Evolutionary conservation across 768 basidiomycete species (phyloP).

Genomic region (Suillus placidus): DNA sequence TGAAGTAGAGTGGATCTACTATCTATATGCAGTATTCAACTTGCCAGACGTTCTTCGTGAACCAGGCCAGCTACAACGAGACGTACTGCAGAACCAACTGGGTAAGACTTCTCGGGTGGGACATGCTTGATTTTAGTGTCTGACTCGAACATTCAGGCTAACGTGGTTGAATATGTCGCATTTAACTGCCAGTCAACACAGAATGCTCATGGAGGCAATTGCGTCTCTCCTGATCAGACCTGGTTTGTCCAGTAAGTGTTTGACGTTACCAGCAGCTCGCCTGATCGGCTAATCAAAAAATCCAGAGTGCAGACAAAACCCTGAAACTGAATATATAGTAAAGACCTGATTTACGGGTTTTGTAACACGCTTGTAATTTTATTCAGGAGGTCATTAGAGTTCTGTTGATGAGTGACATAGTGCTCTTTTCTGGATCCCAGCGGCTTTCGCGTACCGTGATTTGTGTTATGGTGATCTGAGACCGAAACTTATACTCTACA

Average conservation of each 20-base stretch:
- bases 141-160: conserved; percentile 31
- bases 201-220: conserved; percentile 54
- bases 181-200: conserved; percentile 49
- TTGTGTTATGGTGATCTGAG: not conserved
- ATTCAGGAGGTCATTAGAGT: not conserved
- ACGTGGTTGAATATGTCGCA: conserved; percentile 44
- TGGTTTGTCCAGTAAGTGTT: conserved; percentile 53
- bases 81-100: conserved; percentile 52
- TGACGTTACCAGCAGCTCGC: not conserved
- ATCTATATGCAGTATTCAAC: conserved; percentile 40
- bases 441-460: not conserved
- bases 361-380: not conserved
- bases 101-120: conserved; percentile 31
- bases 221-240: conserved; percentile 46
- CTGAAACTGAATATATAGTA: not conserved
- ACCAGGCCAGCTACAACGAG: conserved; percentile 43
- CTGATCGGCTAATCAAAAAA: not conserved
- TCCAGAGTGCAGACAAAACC: not conserved
- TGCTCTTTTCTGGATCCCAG: not conserved
- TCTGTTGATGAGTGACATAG: not conserved
- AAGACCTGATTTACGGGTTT: not conserved
- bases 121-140: not conserved
- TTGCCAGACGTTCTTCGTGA: conserved; percentile 52
- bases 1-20: conserved; percentile 8
- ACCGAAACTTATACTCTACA: conserved; percentile 3